Conservation (phyloP, 2,329 filamentous ascomycete genomes). For the Trichoderma arundinaceum region DNA sequence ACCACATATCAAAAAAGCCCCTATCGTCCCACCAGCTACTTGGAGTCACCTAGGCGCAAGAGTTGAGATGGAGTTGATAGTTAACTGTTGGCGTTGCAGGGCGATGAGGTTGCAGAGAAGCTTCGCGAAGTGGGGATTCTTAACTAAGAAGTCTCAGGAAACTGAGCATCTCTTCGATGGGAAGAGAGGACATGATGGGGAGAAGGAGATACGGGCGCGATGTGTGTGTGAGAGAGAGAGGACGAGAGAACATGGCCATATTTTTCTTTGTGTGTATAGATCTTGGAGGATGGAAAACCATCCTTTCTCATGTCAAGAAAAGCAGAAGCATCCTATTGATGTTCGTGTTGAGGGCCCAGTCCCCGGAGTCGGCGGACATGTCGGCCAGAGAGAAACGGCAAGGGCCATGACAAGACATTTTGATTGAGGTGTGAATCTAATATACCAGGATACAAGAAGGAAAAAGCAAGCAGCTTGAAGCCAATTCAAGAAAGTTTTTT, state of each 20-base stretch:
- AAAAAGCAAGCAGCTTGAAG: background rate
- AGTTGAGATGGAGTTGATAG: slow-evolving; percentile 40
- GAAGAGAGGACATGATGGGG: slow-evolving; percentile 42
- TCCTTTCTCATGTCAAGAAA: slow-evolving; percentile 52
- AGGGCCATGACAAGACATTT: background rate
- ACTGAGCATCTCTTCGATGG: slow-evolving; percentile 45
- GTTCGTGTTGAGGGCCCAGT: background rate
- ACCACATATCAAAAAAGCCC: background rate
- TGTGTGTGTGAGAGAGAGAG: slow-evolving; percentile 35
- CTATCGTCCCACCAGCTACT: slow-evolving; percentile 23
- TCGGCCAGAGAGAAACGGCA: background rate
- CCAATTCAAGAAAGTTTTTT: slow-evolving; percentile 14
- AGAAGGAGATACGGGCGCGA: slow-evolving; percentile 30
- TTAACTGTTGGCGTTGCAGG: slow-evolving; percentile 36
- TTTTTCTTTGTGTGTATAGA: slow-evolving; percentile 49
- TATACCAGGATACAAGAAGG: slow-evolving; percentile 14
- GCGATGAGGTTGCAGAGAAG: slow-evolving; percentile 39
- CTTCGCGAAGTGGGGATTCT: slow-evolving; percentile 42
- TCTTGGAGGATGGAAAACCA: slow-evolving; percentile 55
- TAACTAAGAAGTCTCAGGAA: slow-evolving; percentile 41
- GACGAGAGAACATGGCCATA: slow-evolving; percentile 36
- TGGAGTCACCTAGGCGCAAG: slow-evolving; percentile 14
- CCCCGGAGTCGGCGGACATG: slow-evolving; percentile 8
- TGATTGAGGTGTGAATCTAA: slow-evolving; percentile 18
- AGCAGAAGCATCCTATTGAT: slow-evolving; percentile 14